A percentile compares a stretch with the other conserved stretches of the same genome.
Conservation (phyloP, 2,329 filamentous ascomycete genomes). For the Mycosphaerella sp. region DNA sequence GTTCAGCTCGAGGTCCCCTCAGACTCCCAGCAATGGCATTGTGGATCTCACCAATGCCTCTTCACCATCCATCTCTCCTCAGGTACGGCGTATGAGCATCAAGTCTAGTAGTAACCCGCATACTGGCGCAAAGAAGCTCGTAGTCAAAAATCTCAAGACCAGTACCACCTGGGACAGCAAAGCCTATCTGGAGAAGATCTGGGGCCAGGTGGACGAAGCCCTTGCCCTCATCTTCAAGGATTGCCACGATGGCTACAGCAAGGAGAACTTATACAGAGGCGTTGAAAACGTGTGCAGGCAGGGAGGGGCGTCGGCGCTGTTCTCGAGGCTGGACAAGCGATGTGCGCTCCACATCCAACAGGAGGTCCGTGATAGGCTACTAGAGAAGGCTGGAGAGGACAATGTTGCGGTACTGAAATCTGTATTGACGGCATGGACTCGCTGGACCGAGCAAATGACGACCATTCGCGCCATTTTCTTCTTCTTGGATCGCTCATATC, state of each 20-base stretch:
- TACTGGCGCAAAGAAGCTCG: conserved; percentile 72
- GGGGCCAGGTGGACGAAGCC: conserved; percentile 66
- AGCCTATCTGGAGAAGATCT: conserved; percentile 70
- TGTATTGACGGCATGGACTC: conserved; percentile 61
- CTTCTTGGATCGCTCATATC: conserved; percentile 84
- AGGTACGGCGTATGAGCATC: conserved; percentile 22
- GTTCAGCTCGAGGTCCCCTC: conserved; percentile 38
- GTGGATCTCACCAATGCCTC: conserved; percentile 43
- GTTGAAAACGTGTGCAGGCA: conserved; percentile 88
- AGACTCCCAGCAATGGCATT: conserved; percentile 33
- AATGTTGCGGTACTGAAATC: conserved; percentile 59
- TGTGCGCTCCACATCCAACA: conserved; percentile 59
- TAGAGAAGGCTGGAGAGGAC: conserved; percentile 50
- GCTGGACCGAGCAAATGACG: conserved; percentile 73
- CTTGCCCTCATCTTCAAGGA: conserved; percentile 67
- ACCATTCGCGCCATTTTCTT: conserved; percentile 85
- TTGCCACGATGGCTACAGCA: conserved; percentile 54
- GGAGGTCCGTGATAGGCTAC: conserved; percentile 53
- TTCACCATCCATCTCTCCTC: conserved; percentile 25
- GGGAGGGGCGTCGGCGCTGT: conserved; percentile 63
- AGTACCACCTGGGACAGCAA: conserved; percentile 60
- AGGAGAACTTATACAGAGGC: conserved; percentile 82
- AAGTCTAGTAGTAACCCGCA: conserved; percentile 59
- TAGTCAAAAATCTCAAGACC: conserved; percentile 85
- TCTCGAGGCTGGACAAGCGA: conserved; percentile 57